Conservation (phyloP, 225 moss, liverwort and hornwort genomes). For the Straminergon stramineum region DNA sequence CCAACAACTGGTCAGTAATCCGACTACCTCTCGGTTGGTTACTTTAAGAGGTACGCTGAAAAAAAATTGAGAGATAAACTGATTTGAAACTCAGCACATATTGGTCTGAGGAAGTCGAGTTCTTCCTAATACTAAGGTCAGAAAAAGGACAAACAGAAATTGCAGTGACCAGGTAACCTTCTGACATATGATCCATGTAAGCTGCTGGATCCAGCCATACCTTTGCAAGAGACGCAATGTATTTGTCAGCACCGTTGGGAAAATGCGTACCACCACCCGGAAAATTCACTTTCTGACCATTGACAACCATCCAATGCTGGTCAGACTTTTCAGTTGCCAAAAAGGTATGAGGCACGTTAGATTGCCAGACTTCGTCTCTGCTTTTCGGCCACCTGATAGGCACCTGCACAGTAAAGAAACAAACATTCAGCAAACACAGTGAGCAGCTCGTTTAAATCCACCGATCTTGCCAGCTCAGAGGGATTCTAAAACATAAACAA, state of each 20-base stretch:
- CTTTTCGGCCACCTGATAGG: slow-evolving; percentile 83
- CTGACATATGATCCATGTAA: background rate
- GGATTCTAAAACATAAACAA: background rate
- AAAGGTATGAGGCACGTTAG: slow-evolving; percentile 88
- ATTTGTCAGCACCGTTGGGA: slow-evolving; percentile 87
- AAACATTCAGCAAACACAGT: background rate
- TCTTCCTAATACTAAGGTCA: background rate
- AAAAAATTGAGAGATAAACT: background rate
- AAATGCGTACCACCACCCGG: slow-evolving; percentile 99
- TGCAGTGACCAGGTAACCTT: background rate
- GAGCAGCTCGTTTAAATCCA: background rate
- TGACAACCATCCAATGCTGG: slow-evolving; percentile 96
- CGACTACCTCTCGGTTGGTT: background rate
- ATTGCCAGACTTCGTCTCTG: slow-evolving; percentile 87
- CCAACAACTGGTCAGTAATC: background rate
- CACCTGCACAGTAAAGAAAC: slow-evolving; percentile 37
- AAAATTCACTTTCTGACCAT: slow-evolving; percentile 81
- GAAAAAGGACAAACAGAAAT: background rate
- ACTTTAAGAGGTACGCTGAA: background rate
- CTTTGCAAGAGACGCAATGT: slow-evolving; percentile 86
- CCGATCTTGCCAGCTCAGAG: background rate
- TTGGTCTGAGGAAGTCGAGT: background rate
- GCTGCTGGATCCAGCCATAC: slow-evolving; percentile 15
- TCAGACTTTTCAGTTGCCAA: slow-evolving; percentile 86
- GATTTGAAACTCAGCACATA: background rate